Evolutionary conservation across 2,329 filamentous ascomycete species (phyloP).

Genomic region (Raffaelea ambrosiae): DNA sequence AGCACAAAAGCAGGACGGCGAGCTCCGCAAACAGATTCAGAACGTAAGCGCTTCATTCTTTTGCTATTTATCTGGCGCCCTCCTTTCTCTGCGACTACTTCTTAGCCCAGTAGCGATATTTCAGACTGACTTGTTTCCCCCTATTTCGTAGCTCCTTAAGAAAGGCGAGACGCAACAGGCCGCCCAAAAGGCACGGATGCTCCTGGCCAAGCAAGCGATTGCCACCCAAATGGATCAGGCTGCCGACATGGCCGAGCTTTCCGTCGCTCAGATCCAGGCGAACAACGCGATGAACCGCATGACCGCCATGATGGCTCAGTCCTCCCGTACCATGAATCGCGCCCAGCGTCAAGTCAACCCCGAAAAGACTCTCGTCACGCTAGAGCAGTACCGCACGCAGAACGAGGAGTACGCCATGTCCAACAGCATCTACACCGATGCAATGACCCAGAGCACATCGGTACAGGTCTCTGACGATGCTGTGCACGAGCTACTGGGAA

Average conservation of each 20-base stretch:
- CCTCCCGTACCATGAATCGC: constrained; percentile 47
- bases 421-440: constrained; percentile 75
- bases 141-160: constrained; percentile 37
- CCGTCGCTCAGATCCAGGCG: constrained; percentile 52
- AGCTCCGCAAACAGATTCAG: constrained; percentile 55
- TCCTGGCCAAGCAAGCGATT: constrained; percentile 52
- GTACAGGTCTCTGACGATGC: constrained; percentile 70
- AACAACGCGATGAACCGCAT: constrained; percentile 59
- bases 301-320: constrained; percentile 55
- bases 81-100: background rate
- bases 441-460: constrained; percentile 69
- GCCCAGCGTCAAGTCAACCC: constrained; percentile 52
- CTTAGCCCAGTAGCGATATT: too few relatives aligned
- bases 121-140: too few relatives aligned
- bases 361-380: constrained; percentile 51
- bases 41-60: constrained; percentile 24
- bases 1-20: constrained; percentile 51
- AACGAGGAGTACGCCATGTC: constrained; percentile 57
- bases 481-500: constrained; percentile 75
- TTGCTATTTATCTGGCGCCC: too few relatives aligned
- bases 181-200: constrained; percentile 55
- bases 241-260: constrained; percentile 55
- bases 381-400: constrained; percentile 53
- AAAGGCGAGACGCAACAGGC: constrained; percentile 56
- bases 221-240: constrained; percentile 57